Evolutionary conservation across 148 eudicot species (phyloP), one percentile per base, ranked within the genome.

Genomic region (Amaranthus hypochondriacus): DNA sequence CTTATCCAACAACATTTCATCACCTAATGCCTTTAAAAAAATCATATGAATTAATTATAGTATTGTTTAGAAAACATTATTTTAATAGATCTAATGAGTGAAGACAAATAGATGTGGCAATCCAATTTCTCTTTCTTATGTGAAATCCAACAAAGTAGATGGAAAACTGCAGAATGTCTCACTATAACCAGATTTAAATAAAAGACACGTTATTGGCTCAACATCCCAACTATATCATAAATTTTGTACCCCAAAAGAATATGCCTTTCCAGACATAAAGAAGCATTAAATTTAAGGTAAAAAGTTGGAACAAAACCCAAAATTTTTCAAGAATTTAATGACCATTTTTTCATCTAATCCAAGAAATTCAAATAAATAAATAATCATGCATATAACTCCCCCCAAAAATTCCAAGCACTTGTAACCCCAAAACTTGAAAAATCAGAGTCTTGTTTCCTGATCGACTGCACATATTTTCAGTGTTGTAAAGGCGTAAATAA

Each of bases 121-220:
- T 48, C 72, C 54, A 8, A 3, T 49, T 53, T 28, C 49, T 75
- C 47, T 73, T 12, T 56, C 56, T 18, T 46, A 39, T 59, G 44
- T 47, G 15, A 44, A 42, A 0, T 57, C 51, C 67, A 68, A 68
- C 66, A 48, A 71, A 14, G 65, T 65, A 54, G 39, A 52, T 46
- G 52, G n/a, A 70, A 70, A 60, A 66, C 71, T 72, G 52, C 53
- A 73, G 71, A 78, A 71, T 77, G 70, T 58, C 60, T 78, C 13
- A 7, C 9, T 9, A 50, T 10, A 14, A 60, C 5, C 50, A 28
- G 8, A 58, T 50, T 58, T 10, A 56, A 56, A 66, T 9, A 66
- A 73, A 48, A 11, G 48, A 15, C 48, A 52, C 28, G 47, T n/a
- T 11, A 72, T 48, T 14, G 21, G 60, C 61, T 72, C 72, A 77